phyloP scores from a whole-genome alignment of 805 yeast genomes.

The Starmerella gropengiesseri region DNA sequence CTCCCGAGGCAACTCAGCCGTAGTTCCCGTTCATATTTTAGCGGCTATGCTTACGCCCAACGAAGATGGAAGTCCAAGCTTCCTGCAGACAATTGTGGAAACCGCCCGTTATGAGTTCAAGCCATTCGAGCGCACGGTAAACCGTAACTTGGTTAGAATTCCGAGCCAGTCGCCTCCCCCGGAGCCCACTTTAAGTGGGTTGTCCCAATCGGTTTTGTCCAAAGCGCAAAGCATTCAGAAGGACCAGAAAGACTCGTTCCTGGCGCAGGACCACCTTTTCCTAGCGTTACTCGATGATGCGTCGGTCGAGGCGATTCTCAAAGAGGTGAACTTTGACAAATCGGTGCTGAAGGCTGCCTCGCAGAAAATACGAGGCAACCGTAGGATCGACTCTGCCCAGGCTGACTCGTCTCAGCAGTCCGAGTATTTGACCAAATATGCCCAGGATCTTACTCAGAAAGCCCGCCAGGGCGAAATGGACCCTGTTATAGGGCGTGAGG shows the following conservation, averaged over 20 bases:
- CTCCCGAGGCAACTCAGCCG: constrained; percentile 72
- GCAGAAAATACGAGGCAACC: constrained; percentile 72
- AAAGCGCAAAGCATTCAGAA: constrained; percentile 67
- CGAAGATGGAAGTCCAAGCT: constrained; percentile 44
- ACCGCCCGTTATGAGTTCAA: constrained; percentile 84
- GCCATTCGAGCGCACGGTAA: constrained; percentile 64
- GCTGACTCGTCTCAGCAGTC: constrained; percentile 81
- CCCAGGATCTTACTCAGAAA: constrained; percentile 83
- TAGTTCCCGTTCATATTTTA: constrained; percentile 77
- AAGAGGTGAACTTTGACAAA: constrained; percentile 51
- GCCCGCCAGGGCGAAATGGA: constrained; percentile 92
- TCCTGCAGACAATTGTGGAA: constrained; percentile 71
- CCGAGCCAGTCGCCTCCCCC: constrained; percentile 91
- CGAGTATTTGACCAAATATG: constrained; percentile 82
- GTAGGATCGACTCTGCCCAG: constrained; percentile 81
- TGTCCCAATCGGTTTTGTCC: constrained; percentile 64
- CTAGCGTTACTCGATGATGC: constrained; percentile 75
- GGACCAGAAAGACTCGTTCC: constrained; percentile 79
- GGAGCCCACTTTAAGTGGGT: constrained; percentile 61
- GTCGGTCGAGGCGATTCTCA: constrained; percentile 56
- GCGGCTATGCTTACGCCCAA: constrained; percentile 73
- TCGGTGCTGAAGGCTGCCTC: constrained; percentile 71
- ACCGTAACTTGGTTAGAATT: constrained; percentile 66
- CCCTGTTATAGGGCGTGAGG: constrained; percentile 98
- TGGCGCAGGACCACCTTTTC: constrained; percentile 89